These are phyloP conservation scores for Cardamine occulta DNA, from an alignment of 345 rosid species.

Conservation along the genomic window DNA sequence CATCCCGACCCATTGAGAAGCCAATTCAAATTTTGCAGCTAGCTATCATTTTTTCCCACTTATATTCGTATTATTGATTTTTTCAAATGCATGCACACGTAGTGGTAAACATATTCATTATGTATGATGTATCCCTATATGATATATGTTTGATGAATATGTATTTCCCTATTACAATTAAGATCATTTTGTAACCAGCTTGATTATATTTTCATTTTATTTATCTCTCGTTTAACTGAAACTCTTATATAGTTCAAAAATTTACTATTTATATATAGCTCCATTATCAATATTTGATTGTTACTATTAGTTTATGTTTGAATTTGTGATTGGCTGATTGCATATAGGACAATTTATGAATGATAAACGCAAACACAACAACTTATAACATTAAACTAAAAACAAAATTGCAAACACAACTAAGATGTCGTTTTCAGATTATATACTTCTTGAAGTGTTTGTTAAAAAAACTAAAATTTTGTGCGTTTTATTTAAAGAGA, in stretches of 20 bases:
- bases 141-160: conserved; percentile 11
- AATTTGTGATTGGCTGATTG: background rate
- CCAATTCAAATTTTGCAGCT: conserved; percentile 42
- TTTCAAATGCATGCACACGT: conserved; percentile 44
- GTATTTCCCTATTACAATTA: background rate
- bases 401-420: background rate
- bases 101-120: conserved; percentile 49
- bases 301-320: background rate
- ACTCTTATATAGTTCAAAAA: background rate
- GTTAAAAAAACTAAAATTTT: background rate
- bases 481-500: background rate
- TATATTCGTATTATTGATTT: background rate
- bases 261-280: background rate
- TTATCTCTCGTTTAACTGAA: background rate
- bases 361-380: background rate
- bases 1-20: conserved; percentile 40
- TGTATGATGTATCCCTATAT: conserved; percentile 22
- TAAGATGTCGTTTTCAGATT: background rate
- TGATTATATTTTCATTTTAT: background rate
- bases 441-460: background rate
- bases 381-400: background rate
- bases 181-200: background rate
- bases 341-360: background rate
- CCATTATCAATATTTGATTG: background rate
- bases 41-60: conserved; percentile 29